Conservation (phyloP, 1,139 yeast genomes). For the Candida sanyaensis region DNA sequence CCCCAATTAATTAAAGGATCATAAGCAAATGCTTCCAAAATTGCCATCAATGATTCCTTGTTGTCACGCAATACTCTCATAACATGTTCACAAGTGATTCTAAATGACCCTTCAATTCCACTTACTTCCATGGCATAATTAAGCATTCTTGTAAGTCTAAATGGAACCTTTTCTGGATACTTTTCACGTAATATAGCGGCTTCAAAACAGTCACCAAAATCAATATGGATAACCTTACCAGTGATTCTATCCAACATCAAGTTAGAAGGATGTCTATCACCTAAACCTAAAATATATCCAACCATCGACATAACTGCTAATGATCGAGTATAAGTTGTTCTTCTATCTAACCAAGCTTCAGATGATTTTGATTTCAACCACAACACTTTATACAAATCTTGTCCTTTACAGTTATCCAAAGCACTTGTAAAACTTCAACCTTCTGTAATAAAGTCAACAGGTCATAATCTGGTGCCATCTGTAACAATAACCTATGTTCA, state of each 20-base stretch:
- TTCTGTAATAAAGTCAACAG: slow-evolving; percentile 84
- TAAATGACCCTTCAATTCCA: slow-evolving; percentile 96
- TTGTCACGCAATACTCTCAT: slow-evolving; percentile 93
- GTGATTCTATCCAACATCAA: slow-evolving; percentile 92
- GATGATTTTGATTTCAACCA: slow-evolving; percentile 97
- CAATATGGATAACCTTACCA: slow-evolving; percentile 95
- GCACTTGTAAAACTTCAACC: slow-evolving; percentile 96
- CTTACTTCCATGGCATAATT: slow-evolving; percentile 99
- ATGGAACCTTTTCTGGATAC: slow-evolving; percentile 98
- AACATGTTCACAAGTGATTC: slow-evolving; percentile 96
- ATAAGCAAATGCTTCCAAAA: slow-evolving; percentile 96
- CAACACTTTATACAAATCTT: slow-evolving; percentile 89
- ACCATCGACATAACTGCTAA: slow-evolving; percentile 99
- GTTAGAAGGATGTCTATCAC: slow-evolving; percentile 97
- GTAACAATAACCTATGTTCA: slow-evolving; percentile 94
- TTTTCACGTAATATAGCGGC: slow-evolving; percentile 96
- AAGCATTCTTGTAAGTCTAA: slow-evolving; percentile 93
- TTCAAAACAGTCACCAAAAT: slow-evolving; percentile 98
- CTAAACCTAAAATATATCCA: slow-evolving; percentile 93
- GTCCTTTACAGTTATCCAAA: slow-evolving; percentile 92
- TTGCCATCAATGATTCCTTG: slow-evolving; percentile 96
- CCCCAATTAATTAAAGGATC: slow-evolving; percentile 99
- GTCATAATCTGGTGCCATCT: slow-evolving; percentile 98
- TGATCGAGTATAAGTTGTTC: slow-evolving; percentile 94
- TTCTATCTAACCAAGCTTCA: slow-evolving; percentile 96